These are phyloP conservation scores for Aristolochia californica DNA, from an alignment of 164 flowering plant species.

Conservation along the genomic window DNA sequence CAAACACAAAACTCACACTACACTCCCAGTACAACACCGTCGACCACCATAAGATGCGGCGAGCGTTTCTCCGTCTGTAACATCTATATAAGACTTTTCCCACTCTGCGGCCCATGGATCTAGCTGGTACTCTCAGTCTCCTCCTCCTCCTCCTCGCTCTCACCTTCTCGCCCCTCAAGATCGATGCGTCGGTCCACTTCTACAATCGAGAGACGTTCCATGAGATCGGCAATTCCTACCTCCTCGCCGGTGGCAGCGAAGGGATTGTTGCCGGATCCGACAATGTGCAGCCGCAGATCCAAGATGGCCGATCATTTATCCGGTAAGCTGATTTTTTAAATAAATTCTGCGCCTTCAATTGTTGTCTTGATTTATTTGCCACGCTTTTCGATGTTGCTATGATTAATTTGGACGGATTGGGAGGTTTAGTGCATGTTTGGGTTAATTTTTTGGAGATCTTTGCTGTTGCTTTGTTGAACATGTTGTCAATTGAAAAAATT, in stretches of 20 bases:
- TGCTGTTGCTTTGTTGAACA: too few species aligned
- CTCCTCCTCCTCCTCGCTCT: slow-evolving; percentile 1
- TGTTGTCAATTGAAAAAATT: too few species aligned
- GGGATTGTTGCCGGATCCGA: slow-evolving; percentile 43
- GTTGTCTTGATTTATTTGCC: not conserved
- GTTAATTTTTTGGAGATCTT: too few species aligned
- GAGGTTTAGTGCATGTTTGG: too few species aligned
- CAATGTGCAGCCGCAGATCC: not conserved
- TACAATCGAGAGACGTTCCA: slow-evolving; percentile 44
- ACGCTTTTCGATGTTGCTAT: too few species aligned
- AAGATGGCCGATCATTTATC: slow-evolving; percentile 7
- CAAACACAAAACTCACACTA: too few species aligned
- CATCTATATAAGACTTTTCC: not conserved
- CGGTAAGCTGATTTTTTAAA: slow-evolving; percentile 1
- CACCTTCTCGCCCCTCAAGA: not conserved
- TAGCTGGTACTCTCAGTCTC: not conserved
- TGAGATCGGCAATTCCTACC: slow-evolving; percentile 72
- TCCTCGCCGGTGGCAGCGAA: slow-evolving; percentile 89
- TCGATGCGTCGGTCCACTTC: slow-evolving; percentile 55
- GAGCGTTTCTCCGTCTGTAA: slow-evolving; percentile 1
- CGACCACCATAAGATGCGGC: slow-evolving; percentile 5
- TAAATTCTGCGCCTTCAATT: too few species aligned
- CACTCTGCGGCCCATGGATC: not conserved
- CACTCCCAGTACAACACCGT: too few species aligned
- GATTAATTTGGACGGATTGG: too few species aligned